Conservation (phyloP, 2,329 filamentous ascomycete genomes). For the Neofusicoccum cordaticola region DNA sequence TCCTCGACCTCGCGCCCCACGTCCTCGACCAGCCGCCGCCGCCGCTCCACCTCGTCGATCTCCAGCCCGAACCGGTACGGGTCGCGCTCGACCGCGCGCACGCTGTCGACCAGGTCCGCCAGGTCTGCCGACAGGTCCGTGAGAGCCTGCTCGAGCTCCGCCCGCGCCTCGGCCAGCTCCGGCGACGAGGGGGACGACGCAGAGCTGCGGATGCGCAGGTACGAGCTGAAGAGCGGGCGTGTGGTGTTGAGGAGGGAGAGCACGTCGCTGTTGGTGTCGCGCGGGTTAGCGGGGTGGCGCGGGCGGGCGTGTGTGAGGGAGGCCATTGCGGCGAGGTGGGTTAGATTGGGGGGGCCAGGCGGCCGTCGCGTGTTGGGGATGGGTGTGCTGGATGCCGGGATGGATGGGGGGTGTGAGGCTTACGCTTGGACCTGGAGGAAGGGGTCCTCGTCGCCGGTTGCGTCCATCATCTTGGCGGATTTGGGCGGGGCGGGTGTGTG, state of each 20-base stretch:
- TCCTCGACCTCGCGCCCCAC: conserved; percentile 84
- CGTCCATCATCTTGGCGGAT: conserved; percentile 34
- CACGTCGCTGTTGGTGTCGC: conserved; percentile 65
- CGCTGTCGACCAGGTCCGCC: conserved; percentile 80
- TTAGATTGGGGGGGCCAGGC: not conserved
- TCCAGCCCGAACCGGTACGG: conserved; percentile 85
- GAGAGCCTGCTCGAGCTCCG: conserved; percentile 77
- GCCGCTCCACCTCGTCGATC: conserved; percentile 73
- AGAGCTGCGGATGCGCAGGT: conserved; percentile 90
- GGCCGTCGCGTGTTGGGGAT: not conserved
- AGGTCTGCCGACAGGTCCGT: conserved; percentile 76
- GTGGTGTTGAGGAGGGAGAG: conserved; percentile 76
- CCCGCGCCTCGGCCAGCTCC: conserved; percentile 61
- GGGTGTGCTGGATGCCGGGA: not conserved
- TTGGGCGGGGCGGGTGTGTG: not conserved
- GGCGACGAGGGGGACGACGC: conserved; percentile 69
- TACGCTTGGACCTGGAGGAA: conserved; percentile 52
- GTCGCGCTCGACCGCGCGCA: conserved; percentile 81
- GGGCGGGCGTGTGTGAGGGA: not conserved
- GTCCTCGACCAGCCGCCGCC: conserved; percentile 80
- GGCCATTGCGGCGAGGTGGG: not conserved
- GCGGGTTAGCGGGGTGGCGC: not conserved
- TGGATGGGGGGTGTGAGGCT: conserved; percentile 15
- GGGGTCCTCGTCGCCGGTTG: conserved; percentile 43
- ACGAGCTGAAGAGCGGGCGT: conserved; percentile 87